Conservation (phyloP, 169 alveolate species). For the Babesia bovis region DNA sequence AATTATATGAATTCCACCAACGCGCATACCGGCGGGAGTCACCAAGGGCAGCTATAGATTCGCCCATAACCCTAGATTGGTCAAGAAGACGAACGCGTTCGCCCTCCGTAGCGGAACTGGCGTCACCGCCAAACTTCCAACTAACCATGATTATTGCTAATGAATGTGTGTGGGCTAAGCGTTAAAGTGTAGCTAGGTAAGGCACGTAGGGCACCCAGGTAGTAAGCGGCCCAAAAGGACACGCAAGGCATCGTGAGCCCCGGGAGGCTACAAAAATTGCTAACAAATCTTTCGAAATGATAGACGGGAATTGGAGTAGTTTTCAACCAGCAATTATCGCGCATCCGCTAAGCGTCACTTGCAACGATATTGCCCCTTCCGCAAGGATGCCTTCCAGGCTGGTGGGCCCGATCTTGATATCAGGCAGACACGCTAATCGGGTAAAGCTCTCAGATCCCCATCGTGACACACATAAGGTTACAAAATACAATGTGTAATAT, state of each 20-base stretch:
- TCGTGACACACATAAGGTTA: not conserved
- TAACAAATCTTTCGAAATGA: constrained; percentile 88
- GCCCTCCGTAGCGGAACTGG: constrained; percentile 40
- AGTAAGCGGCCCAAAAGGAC: not conserved
- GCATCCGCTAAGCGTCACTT: constrained; percentile 99
- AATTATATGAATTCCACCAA: not conserved
- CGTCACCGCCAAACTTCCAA: constrained; percentile 21
- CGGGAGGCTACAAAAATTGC: constrained; percentile 94
- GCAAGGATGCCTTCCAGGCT: constrained; percentile 84
- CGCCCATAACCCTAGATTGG: constrained; percentile 51
- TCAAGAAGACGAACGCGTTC: constrained; percentile 55
- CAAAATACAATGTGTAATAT: not conserved
- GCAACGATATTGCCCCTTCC: constrained; percentile 99
- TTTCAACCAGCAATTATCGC: constrained; percentile 99
- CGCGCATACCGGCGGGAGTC: constrained; percentile 53
- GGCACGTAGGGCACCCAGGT: not conserved
- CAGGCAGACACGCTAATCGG: constrained; percentile 2
- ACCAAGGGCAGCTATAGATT: constrained; percentile 27
- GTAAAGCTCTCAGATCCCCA: not conserved
- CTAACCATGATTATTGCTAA: not conserved
- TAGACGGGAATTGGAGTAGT: constrained; percentile 97
- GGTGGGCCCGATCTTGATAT: not conserved
- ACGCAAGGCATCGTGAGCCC: constrained; percentile 52
- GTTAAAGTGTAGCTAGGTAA: not conserved
- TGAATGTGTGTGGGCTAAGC: constrained; percentile 1